Evolutionary conservation across 306 rosid genomes (phyloP).

Genomic region (Dalbergia oliveri): DNA sequence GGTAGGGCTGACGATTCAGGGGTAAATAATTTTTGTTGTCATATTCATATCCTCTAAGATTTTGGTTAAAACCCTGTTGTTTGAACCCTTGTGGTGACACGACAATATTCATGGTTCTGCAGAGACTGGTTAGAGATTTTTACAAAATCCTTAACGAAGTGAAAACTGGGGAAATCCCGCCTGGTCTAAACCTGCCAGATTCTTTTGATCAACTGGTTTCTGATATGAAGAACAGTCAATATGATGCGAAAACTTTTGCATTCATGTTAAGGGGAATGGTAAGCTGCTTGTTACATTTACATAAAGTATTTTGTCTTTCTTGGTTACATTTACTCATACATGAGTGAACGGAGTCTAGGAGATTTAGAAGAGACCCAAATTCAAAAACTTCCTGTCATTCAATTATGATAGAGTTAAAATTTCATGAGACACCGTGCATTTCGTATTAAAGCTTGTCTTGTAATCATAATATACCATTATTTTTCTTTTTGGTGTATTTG

Average conservation of each 20-base stretch:
- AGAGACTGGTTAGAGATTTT: constrained; percentile 90
- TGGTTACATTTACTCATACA: background rate
- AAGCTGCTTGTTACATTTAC: constrained; percentile 46
- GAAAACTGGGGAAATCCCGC: constrained; percentile 81
- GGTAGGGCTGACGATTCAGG: constrained; percentile 96
- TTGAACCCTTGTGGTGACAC: constrained; percentile 46
- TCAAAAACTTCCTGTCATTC: constrained; percentile 3
- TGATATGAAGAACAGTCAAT: constrained; percentile 84
- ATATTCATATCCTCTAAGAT: constrained; percentile 6
- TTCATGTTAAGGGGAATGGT: constrained; percentile 93
- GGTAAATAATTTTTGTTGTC: constrained; percentile 62
- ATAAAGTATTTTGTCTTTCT: constrained; percentile 7
- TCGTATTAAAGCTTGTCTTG: background rate
- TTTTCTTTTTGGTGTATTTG: constrained; percentile 12
- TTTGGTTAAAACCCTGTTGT: constrained; percentile 30
- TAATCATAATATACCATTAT: background rate
- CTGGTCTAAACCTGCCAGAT: constrained; percentile 79
- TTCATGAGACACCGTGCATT: background rate
- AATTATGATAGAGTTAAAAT: constrained; percentile 7
- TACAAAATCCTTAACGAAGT: constrained; percentile 89
- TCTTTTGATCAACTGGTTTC: constrained; percentile 87
- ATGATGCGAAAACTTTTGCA: constrained; percentile 88
- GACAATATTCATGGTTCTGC: constrained; percentile 56
- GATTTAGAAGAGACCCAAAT: constrained; percentile 7
- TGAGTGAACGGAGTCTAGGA: background rate